A percentile compares a stretch with the other conserved stretches of the same genome.
Conservation (phyloP, 2,329 filamentous ascomycete species). For the Cladosporium halotolerans region DNA sequence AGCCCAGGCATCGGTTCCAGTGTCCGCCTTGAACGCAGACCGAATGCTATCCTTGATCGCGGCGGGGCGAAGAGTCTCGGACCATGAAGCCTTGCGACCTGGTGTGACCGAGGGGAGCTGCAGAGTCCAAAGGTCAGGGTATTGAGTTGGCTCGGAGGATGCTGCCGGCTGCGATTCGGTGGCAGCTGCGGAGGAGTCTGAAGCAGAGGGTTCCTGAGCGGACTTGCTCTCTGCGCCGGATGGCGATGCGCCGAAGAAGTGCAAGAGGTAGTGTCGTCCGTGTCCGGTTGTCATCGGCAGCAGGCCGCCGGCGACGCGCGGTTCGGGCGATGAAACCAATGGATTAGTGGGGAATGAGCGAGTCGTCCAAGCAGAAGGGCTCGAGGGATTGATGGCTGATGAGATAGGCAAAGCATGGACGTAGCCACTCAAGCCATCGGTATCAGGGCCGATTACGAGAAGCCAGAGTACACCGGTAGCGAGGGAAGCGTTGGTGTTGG, state of each 20-base stretch:
- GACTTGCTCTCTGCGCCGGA: slow-evolving; percentile 8
- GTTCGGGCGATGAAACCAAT: slow-evolving; percentile 36
- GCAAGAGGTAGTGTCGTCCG: slow-evolving; percentile 40
- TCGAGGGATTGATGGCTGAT: slow-evolving; percentile 7
- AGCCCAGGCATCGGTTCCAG: slow-evolving; percentile 37
- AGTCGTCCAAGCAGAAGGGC: slow-evolving; percentile 31
- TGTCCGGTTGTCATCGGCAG: slow-evolving; percentile 39
- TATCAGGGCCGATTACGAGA: slow-evolving; percentile 31
- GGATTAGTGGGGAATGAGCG: slow-evolving; percentile 39
- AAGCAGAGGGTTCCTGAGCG: slow-evolving; percentile 15
- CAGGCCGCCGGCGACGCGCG: slow-evolving; percentile 34
- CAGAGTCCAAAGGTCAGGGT: slow-evolving; percentile 41
- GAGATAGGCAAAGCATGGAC: slow-evolving; percentile 25
- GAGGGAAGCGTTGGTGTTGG: slow-evolving; percentile 31
- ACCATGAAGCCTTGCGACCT: slow-evolving; percentile 21
- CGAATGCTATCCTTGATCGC: slow-evolving; percentile 40
- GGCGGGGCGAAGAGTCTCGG: slow-evolving; percentile 34
- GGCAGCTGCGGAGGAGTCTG: slow-evolving; percentile 15
- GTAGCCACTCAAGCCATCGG: slow-evolving; percentile 21
- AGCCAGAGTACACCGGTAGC: slow-evolving; percentile 35
- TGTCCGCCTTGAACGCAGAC: slow-evolving; percentile 35
- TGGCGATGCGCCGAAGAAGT: slow-evolving; percentile 33
- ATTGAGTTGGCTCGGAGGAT: slow-evolving; percentile 17
- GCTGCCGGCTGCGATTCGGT: slow-evolving; percentile 9
- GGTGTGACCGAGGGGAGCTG: slow-evolving; percentile 35